These are phyloP conservation scores for Pseudonectria foliicola DNA, from an alignment of 2,329 filamentous ascomycete genomes.

Conservation along the genomic window DNA sequence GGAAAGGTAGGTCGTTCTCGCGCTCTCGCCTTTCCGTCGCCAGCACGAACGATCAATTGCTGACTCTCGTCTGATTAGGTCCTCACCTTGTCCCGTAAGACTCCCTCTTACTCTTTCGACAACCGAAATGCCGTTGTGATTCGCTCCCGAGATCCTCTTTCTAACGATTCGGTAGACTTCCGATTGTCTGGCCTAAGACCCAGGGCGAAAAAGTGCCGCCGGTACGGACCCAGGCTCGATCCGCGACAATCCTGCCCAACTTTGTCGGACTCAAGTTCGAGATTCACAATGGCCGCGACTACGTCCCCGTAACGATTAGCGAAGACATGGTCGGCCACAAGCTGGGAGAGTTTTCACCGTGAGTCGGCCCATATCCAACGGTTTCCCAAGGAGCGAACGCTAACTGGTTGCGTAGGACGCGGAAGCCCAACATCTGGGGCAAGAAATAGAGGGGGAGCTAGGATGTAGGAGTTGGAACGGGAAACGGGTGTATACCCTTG, in stretches of 20 bases:
- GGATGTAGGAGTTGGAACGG: slow-evolving; percentile 10
- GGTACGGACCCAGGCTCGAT: slow-evolving; percentile 79
- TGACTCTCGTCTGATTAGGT: slow-evolving; percentile 29
- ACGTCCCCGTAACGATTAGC: slow-evolving; percentile 74
- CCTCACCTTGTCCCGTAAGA: slow-evolving; percentile 49
- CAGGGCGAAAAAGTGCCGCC: slow-evolving; percentile 59
- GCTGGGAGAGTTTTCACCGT: slow-evolving; percentile 86
- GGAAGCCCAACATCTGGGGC: slow-evolving; percentile 51
- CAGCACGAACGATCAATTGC: background rate
- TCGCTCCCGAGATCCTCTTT: slow-evolving; percentile 13
- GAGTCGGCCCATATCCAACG: slow-evolving; percentile 35
- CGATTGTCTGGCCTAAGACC: slow-evolving; percentile 53
- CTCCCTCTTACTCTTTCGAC: background rate
- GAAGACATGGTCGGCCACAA: slow-evolving; percentile 97
- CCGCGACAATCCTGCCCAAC: slow-evolving; percentile 83
- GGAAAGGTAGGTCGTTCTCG: slow-evolving; percentile 61
- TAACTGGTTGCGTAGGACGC: slow-evolving; percentile 35
- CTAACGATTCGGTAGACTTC: slow-evolving; percentile 39
- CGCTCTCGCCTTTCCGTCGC: background rate
- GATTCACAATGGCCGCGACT: slow-evolving; percentile 85
- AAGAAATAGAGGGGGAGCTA: slow-evolving; percentile 23
- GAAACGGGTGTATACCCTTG: slow-evolving; percentile 15
- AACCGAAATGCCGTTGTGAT: slow-evolving; percentile 9
- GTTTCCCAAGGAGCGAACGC: background rate
- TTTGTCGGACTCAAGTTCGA: slow-evolving; percentile 87